A percentile compares a stretch with the other conserved stretches of the same genome.
Conservation (phyloP, 1,139 yeast genomes). For the Kodamaea arcana region DNA sequence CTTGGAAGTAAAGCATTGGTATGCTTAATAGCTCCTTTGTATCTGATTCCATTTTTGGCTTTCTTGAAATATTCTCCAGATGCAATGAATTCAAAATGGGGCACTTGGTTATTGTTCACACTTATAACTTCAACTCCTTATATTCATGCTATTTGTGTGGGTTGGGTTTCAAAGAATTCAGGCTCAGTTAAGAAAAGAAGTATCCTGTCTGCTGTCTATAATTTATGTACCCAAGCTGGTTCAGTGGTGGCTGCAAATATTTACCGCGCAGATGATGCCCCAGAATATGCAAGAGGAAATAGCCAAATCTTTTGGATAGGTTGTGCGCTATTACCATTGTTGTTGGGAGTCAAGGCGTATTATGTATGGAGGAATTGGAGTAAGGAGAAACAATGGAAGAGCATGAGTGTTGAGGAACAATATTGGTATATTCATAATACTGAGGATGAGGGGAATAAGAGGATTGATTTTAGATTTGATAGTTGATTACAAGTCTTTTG, state of each 20-base stretch:
- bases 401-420: slow-evolving; percentile 14
- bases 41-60: slow-evolving; percentile 9
- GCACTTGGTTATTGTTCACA: slow-evolving; percentile 47
- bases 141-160: slow-evolving; percentile 52
- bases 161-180: slow-evolving; percentile 61
- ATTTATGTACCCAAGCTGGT: slow-evolving; percentile 58
- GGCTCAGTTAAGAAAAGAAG: slow-evolving; percentile 58
- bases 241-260: slow-evolving; percentile 49
- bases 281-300: slow-evolving; percentile 56
- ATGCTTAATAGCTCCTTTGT: slow-evolving; percentile 8
- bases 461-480: slow-evolving; percentile 17
- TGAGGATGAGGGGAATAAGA: slow-evolving; percentile 16
- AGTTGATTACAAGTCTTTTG: slow-evolving; percentile 3
- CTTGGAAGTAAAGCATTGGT: slow-evolving; percentile 10
- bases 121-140: slow-evolving; percentile 48
- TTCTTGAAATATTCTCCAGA: slow-evolving; percentile 6
- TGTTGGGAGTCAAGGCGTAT: slow-evolving; percentile 12
- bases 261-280: slow-evolving; percentile 55
- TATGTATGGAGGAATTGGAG: slow-evolving; percentile 15
- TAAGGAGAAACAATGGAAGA: slow-evolving; percentile 12
- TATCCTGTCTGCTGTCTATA: slow-evolving; percentile 57
- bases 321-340: slow-evolving; percentile 17
- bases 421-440: slow-evolving; percentile 11
- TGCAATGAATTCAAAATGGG: slow-evolving; percentile 33
- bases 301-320: slow-evolving; percentile 30